These are phyloP conservation scores for Cladosporium sp. DNA, from an alignment of 2,329 filamentous ascomycete genomes.

Conservation along the genomic window DNA sequence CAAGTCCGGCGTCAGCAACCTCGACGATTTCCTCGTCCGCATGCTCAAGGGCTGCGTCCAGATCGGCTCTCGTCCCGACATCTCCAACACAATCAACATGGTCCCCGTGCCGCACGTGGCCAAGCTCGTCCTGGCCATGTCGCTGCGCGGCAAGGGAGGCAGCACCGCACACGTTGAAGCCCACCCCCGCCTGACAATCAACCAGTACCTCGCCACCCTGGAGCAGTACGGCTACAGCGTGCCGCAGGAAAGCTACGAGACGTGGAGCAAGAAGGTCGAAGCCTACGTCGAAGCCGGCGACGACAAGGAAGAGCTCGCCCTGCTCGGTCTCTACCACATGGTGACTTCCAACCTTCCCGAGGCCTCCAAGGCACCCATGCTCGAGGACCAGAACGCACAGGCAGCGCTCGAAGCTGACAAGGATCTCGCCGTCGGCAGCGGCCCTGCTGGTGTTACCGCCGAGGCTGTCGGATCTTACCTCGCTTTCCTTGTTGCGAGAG, in stretches of 20 bases:
- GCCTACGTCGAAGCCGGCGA: slow-evolving; percentile 58
- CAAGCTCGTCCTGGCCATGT: slow-evolving; percentile 69
- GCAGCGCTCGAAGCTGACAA: slow-evolving; percentile 60
- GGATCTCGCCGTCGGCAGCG: slow-evolving; percentile 46
- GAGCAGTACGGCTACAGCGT: slow-evolving; percentile 68
- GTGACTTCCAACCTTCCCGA: slow-evolving; percentile 65
- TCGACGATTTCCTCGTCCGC: slow-evolving; percentile 85
- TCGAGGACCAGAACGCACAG: slow-evolving; percentile 67
- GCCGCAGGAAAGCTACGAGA: slow-evolving; percentile 60
- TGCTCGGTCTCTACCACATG: slow-evolving; percentile 72
- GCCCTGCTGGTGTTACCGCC: slow-evolving; percentile 51
- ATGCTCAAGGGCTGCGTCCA: slow-evolving; percentile 86
- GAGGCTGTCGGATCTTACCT: slow-evolving; percentile 61
- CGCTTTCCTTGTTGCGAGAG: slow-evolving; percentile 57
- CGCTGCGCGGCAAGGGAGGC: slow-evolving; percentile 50
- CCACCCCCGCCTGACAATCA: slow-evolving; percentile 73
- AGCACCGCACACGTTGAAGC: slow-evolving; percentile 71
- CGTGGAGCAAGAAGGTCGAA: slow-evolving; percentile 65
- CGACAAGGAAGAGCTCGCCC: slow-evolving; percentile 60
- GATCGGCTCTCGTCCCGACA: slow-evolving; percentile 65
- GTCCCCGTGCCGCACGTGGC: slow-evolving; percentile 83
- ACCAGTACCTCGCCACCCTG: slow-evolving; percentile 67
- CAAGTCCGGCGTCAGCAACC: slow-evolving; percentile 65
- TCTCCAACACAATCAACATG: slow-evolving; percentile 82
- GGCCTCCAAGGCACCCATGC: slow-evolving; percentile 65